Percentiles rank a stretch among this genome's conserved stretches.
phyloP scores from a whole-genome alignment of 768 basidiomycete genomes.

The Mycena belliarum region DNA sequence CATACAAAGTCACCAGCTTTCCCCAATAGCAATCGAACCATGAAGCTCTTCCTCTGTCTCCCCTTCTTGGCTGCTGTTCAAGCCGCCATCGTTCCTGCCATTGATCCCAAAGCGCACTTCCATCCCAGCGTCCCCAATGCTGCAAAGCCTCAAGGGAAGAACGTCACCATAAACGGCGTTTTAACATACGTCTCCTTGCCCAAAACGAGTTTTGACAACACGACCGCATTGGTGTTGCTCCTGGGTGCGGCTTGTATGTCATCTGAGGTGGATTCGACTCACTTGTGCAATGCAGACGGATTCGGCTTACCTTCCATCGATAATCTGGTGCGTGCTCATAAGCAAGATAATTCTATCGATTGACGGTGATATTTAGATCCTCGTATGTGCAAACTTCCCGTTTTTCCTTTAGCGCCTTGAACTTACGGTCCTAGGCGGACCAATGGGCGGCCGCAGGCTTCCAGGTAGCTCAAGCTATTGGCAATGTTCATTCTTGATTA shows the following conservation, averaged over 20 bases:
- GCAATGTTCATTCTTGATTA: too few species aligned
- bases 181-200: conserved; percentile 20
- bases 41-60: background rate
- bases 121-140: background rate
- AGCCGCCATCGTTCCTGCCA: background rate
- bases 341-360: too few species aligned
- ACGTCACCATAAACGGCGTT: conserved; percentile 22
- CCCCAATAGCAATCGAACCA: background rate
- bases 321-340: conserved; percentile 12
- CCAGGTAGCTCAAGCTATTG: background rate
- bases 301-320: conserved; percentile 20
- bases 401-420: too few species aligned
- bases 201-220: conserved; percentile 9
- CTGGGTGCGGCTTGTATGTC: conserved; percentile 3
- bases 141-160: conserved; percentile 10
- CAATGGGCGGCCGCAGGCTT: conserved; percentile 23
- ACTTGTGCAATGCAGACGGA: conserved; percentile 15
- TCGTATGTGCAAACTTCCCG: background rate
- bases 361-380: too few species aligned
- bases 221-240: conserved; percentile 15
- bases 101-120: background rate
- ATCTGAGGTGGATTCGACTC: too few species aligned
- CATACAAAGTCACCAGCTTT: background rate
- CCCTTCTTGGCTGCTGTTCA: conserved; percentile 6
- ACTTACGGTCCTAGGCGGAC: conserved; percentile 10